These are phyloP conservation scores for Macrolepiota fuliginosa DNA, from an alignment of 768 basidiomycete species.

Conservation along the genomic window DNA sequence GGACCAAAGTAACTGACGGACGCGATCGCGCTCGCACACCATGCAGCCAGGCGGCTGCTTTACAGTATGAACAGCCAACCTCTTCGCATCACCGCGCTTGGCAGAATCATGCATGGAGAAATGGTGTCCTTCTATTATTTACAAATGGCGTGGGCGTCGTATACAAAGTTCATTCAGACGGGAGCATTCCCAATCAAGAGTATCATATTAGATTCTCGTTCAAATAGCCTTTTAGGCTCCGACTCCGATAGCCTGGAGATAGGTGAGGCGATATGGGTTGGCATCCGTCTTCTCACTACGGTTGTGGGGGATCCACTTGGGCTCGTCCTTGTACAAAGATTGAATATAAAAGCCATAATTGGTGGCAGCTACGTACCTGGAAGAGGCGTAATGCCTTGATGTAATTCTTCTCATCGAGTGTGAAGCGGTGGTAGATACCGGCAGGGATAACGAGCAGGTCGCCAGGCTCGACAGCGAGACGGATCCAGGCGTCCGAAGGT, in stretches of 20 bases:
- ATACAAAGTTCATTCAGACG: no score
- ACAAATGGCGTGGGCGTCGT: no score
- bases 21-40: no score
- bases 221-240: constrained; percentile 25
- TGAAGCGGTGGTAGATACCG: constrained; percentile 95
- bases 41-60: no score
- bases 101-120: no score
- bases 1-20: no score
- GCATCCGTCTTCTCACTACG: constrained; percentile 58
- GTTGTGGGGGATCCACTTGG: constrained; percentile 85
- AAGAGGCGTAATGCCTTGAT: constrained; percentile 83
- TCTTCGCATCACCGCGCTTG: no score
- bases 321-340: constrained; percentile 64
- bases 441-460: constrained; percentile 87
- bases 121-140: no score
- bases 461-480: constrained; percentile 70
- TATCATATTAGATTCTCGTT: no score
- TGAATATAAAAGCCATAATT: neutral
- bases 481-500: constrained; percentile 74
- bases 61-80: no score
- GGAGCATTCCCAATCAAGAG: no score
- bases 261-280: constrained; percentile 61
- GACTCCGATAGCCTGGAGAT: constrained; percentile 51
- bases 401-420: constrained; percentile 70
- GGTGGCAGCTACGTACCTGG: constrained; percentile 50